Percentiles rank a stretch among this genome's conserved stretches.
Conservation (phyloP, 257 asterid genomes). For the Cordia subcordata region DNA sequence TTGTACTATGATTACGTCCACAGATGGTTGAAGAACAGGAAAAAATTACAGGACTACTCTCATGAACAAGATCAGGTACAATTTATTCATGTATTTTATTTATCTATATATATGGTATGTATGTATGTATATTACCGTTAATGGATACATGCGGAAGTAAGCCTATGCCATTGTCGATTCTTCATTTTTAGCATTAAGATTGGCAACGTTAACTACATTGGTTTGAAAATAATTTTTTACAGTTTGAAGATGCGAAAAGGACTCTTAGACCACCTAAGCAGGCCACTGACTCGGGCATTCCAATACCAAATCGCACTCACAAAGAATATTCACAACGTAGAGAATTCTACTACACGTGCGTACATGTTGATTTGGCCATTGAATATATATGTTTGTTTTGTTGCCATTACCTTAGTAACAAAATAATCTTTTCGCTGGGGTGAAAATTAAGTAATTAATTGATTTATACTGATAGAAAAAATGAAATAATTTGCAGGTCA, state of each 20-base stretch:
- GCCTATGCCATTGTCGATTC: too few relatives aligned
- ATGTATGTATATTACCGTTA: too few relatives aligned
- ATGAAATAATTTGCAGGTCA: slow-evolving; percentile 62
- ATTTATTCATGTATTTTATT: too few relatives aligned
- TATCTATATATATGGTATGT: too few relatives aligned
- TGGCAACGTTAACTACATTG: too few relatives aligned
- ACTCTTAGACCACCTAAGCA: slow-evolving; percentile 42
- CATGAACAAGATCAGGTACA: slow-evolving; percentile 50
- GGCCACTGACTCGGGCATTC: slow-evolving; percentile 31
- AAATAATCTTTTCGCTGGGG: too few relatives aligned
- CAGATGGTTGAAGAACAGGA: slow-evolving; percentile 28
- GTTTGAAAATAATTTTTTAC: too few relatives aligned
- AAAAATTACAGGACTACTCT: slow-evolving; percentile 24
- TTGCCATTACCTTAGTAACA: too few relatives aligned
- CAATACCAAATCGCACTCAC: slow-evolving; percentile 9
- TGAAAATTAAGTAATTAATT: not conserved
- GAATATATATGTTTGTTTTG: not conserved
- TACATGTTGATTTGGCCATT: not conserved
- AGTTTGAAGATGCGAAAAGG: slow-evolving; percentile 52
- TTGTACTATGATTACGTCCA: slow-evolving; percentile 60
- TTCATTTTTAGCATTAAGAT: too few relatives aligned
- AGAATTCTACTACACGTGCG: slow-evolving; percentile 66
- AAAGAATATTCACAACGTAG: slow-evolving; percentile 27
- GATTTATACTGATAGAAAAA: not conserved
- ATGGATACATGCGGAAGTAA: too few relatives aligned